phyloP scores from a whole-genome alignment of 306 rosid species.

The Fragaria iinumae region DNA sequence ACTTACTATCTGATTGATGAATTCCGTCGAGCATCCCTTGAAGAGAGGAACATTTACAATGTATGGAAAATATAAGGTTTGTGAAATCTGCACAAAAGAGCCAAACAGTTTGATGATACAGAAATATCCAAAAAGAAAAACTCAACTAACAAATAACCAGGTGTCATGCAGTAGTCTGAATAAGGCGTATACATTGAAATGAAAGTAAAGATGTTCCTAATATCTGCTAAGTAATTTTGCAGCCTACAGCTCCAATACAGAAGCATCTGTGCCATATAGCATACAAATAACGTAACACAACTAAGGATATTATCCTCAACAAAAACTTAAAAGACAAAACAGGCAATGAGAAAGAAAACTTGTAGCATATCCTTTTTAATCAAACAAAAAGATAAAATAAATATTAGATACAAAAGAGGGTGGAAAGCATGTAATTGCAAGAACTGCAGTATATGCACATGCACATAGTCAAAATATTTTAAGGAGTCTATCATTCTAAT shows the following conservation, averaged over 20 bases:
- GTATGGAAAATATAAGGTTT: conserved; percentile 64
- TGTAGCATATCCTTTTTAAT: neutral
- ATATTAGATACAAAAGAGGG: neutral
- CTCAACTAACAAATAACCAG: conserved; percentile 2
- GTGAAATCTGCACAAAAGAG: conserved; percentile 64
- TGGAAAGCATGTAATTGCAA: neutral
- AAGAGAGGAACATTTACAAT: conserved; percentile 64
- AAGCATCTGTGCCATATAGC: neutral
- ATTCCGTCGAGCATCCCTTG: conserved; percentile 76
- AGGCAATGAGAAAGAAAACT: neutral
- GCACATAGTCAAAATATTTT: conserved; percentile 3
- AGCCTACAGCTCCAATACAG: neutral
- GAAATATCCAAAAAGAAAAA: neutral
- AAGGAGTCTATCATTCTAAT: neutral
- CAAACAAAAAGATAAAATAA: neutral
- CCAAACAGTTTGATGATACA: conserved; percentile 8
- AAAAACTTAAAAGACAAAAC: neutral
- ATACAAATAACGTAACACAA: neutral
- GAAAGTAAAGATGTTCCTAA: neutral
- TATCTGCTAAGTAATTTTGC: neutral
- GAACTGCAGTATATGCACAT: neutral
- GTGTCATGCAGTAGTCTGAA: neutral
- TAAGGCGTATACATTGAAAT: neutral
- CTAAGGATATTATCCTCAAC: neutral
- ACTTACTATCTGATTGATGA: conserved; percentile 92